Base-by-base conservation (phyloP, 805 yeast species). In the Candida taoyuanica region DNA sequence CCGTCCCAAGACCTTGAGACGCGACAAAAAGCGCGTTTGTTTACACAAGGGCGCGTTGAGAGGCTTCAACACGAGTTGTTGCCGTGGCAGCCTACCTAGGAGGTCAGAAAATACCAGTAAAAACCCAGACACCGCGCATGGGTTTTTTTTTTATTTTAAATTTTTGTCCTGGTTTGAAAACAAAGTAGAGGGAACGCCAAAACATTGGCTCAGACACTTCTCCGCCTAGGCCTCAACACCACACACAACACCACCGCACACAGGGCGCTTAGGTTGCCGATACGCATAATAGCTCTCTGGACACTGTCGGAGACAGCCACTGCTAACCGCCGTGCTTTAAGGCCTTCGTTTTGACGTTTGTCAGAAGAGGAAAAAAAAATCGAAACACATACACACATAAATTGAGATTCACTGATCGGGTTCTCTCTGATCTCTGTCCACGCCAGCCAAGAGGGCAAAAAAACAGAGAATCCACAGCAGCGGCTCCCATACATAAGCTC, bases 41-140 rank as follows among this genome's bases (percentile, higher is more conserved):
- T 32, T 24, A 32, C 28, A 13, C 20, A 5, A 15, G 14, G 15
- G 17, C 28, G 35, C 29, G 29, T 32, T 21, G 9, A 13, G 26
- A 14, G 34, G 16, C 5, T 21, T 13, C 35, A n/a, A n/a, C n/a
- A n/a, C n/a, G n/a, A n/a, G n/a, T n/a, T n/a, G 35, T 32, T 23
- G 29, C 33, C 17, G 33, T 5, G 17, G 33, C n/a, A n/a, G n/a
- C n/a, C n/a, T n/a, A n/a, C n/a, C 24, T 21, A 21, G 9, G 11
- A 21, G 24, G 11, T 21, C 24, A 8, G 24, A 21, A n/a, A 8
- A 8, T 21, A 11, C 9, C 24, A 21, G 24, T 21, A 21, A 21
- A 21, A 21, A 21, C 24, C 24, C 11, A 11, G 24, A 21, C 24
- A 21, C 24, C 11, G 7, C 24, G 24, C 24, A 21, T 21, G 24